phyloP scores from a whole-genome alignment of 1,284 basidiomycete species.

The Malassezia cuniculi region DNA sequence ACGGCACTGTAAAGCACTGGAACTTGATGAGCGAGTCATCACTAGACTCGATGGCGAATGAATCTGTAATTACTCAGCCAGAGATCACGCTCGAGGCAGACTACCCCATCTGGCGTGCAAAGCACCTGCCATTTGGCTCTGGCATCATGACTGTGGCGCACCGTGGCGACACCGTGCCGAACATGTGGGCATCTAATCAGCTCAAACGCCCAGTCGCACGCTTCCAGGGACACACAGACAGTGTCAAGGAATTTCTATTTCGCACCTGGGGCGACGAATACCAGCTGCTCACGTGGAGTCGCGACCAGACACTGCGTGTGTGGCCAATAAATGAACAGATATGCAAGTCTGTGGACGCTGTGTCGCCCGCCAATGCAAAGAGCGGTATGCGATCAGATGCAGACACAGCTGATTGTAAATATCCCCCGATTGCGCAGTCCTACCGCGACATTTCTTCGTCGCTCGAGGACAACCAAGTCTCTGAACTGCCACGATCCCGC shows the following conservation, averaged over 20 bases:
- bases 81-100: constrained; percentile 55
- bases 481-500: too few relatives aligned
- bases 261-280: constrained; percentile 52
- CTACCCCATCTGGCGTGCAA: constrained; percentile 87
- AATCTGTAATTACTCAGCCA: constrained; percentile 35
- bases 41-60: constrained; percentile 23
- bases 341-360: too few relatives aligned
- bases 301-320: constrained; percentile 78
- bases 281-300: constrained; percentile 80
- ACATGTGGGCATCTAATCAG: constrained; percentile 61
- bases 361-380: too few relatives aligned
- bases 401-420: too few relatives aligned
- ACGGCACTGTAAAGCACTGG: constrained; percentile 43
- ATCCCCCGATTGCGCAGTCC: too few relatives aligned
- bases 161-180: constrained; percentile 66
- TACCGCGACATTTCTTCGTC: too few relatives aligned
- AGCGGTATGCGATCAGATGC: too few relatives aligned
- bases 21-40: constrained; percentile 21
- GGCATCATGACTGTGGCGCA: constrained; percentile 83
- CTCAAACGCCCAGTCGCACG: constrained; percentile 54
- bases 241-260: constrained; percentile 98
- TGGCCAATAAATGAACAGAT: constrained; percentile 70
- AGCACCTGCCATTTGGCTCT: constrained; percentile 79
- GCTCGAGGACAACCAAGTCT: too few relatives aligned
- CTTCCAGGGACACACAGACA: constrained; percentile 79